Evolutionary conservation across 2,329 filamentous ascomycete species (phyloP).

Genomic region (Bertia moriformis): DNA sequence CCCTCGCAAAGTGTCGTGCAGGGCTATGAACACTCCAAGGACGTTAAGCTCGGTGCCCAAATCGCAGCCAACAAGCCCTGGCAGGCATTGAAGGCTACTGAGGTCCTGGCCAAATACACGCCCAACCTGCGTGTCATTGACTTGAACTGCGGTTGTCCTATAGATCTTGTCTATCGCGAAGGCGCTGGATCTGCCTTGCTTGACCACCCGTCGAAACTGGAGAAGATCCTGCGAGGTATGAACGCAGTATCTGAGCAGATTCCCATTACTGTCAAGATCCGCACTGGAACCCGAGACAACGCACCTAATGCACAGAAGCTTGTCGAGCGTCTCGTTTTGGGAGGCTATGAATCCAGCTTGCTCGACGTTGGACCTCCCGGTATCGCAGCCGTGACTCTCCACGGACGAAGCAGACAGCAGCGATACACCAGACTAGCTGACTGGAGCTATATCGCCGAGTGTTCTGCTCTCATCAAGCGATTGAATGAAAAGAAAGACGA

Average conservation of each 20-base stretch:
- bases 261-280: constrained; percentile 87
- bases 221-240: constrained; percentile 93
- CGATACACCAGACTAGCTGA: constrained; percentile 85
- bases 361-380: constrained; percentile 57
- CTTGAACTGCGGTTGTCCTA: constrained; percentile 92
- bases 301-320: constrained; percentile 68
- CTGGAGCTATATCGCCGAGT: constrained; percentile 88
- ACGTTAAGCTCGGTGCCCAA: constrained; percentile 81
- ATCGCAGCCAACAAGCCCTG: constrained; percentile 87
- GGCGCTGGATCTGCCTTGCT: constrained; percentile 84
- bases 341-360: constrained; percentile 57
- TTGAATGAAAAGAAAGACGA: constrained; percentile 57
- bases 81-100: constrained; percentile 76
- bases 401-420: constrained; percentile 86
- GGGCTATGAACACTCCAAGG: constrained; percentile 68
- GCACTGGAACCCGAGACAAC: constrained; percentile 73
- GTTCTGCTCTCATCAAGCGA: constrained; percentile 66
- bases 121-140: constrained; percentile 83
- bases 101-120: constrained; percentile 61
- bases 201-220: constrained; percentile 74
- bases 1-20: constrained; percentile 41
- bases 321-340: constrained; percentile 70
- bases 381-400: constrained; percentile 86
- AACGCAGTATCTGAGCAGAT: constrained; percentile 80
- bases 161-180: constrained; percentile 78